A percentile compares a stretch with the other conserved stretches of the same genome.
phyloP scores from a whole-genome alignment of 1,284 basidiomycete genomes.

The Ceratorhiza oryzae-sativae region DNA sequence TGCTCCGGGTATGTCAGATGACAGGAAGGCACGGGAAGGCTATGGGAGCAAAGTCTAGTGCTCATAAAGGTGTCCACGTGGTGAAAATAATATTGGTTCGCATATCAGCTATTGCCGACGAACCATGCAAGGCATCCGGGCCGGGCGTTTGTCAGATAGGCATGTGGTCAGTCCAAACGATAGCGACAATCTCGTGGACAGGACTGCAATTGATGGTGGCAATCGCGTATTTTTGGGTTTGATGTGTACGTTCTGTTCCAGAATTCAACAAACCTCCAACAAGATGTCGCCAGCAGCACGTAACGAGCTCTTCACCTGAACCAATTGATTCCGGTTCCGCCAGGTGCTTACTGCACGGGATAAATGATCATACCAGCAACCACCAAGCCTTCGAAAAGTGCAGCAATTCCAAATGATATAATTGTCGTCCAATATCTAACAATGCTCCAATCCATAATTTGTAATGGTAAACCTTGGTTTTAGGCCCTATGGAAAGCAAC shows the following conservation, averaged over 20 bases:
- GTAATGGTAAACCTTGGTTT: no score
- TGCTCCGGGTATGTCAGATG: conserved; percentile 26
- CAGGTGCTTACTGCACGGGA: no score
- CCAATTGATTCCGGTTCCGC: no score
- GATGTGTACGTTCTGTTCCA: not conserved
- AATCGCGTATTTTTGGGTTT: not conserved
- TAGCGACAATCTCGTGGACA: not conserved
- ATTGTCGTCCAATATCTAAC: no score
- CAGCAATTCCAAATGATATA: no score
- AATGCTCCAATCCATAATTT: no score
- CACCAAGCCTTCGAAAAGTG: no score
- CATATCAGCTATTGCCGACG: not conserved
- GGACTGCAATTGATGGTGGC: not conserved
- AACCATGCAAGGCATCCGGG: not conserved
- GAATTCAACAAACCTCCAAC: not conserved
- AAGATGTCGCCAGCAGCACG: not conserved
- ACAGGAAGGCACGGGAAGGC: not conserved
- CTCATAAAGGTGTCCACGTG: conserved; percentile 4
- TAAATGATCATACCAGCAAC: no score
- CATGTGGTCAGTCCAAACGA: not conserved
- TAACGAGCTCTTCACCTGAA: no score
- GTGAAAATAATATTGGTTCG: not conserved
- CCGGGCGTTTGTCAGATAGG: not conserved
- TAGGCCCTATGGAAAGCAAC: no score
- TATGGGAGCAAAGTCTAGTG: not conserved